Evolutionary conservation across 331 rosid species (phyloP).

Genomic region (Saraca asoca): DNA sequence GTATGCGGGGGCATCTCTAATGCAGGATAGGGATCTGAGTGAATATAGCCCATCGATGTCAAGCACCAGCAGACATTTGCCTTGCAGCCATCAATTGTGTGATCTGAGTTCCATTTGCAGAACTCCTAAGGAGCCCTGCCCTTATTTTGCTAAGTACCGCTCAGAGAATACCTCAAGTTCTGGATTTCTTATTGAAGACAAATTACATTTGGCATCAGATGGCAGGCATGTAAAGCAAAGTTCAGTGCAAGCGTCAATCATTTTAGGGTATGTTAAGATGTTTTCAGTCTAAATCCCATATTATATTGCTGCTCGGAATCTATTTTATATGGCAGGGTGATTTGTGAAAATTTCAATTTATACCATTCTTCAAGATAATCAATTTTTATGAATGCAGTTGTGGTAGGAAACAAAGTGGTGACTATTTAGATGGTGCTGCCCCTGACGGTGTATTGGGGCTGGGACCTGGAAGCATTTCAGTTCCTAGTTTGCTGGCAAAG

Average conservation of each 20-base stretch:
- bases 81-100: slow-evolving; percentile 56
- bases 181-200: slow-evolving; percentile 63
- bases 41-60: slow-evolving; percentile 55
- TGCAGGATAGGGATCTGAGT: slow-evolving; percentile 67
- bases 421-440: slow-evolving; percentile 57
- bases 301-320: background rate
- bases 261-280: slow-evolving; percentile 53
- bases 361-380: slow-evolving; percentile 1
- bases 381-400: slow-evolving; percentile 48
- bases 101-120: slow-evolving; percentile 36
- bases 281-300: background rate
- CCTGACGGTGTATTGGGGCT: slow-evolving; percentile 71
- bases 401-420: slow-evolving; percentile 62
- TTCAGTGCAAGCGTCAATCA: slow-evolving; percentile 52
- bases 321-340: background rate
- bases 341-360: background rate
- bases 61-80: slow-evolving; percentile 51
- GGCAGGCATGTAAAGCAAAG: slow-evolving; percentile 34
- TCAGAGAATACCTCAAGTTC: slow-evolving; percentile 55
- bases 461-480: slow-evolving; percentile 60
- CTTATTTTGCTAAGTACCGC: slow-evolving; percentile 39
- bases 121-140: slow-evolving; percentile 50
- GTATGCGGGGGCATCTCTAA: slow-evolving; percentile 56
- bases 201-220: slow-evolving; percentile 50
- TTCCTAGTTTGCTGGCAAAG: slow-evolving; percentile 60